A percentile compares a stretch with the other conserved stretches of the same genome.
These are phyloP conservation scores for Penicillium lagena DNA, from an alignment of 495 filamentous ascomycete genomes.

Conservation along the genomic window DNA sequence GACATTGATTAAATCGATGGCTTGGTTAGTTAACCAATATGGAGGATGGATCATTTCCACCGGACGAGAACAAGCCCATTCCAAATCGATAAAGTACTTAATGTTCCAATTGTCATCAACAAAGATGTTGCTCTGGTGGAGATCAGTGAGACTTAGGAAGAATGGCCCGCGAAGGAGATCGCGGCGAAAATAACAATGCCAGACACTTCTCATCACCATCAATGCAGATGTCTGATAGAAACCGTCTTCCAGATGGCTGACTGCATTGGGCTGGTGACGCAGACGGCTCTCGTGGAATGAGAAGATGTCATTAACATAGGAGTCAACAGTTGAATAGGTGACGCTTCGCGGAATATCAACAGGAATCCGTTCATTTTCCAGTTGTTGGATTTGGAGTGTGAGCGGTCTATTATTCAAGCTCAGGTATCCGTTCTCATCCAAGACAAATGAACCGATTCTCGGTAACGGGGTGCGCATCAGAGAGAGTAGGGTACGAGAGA, in stretches of 20 bases:
- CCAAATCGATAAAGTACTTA: conserved; percentile 19
- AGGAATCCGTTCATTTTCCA: conserved; percentile 25
- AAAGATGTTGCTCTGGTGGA: conserved; percentile 24
- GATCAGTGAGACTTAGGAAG: conserved; percentile 15
- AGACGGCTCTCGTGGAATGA: conserved; percentile 18
- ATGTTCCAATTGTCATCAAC: conserved; percentile 18
- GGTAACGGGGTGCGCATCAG: conserved; percentile 20
- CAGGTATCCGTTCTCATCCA: conserved; percentile 18
- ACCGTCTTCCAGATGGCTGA: conserved; percentile 12
- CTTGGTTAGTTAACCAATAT: conserved; percentile 16
- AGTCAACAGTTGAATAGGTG: conserved; percentile 13
- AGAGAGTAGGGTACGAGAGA: conserved; percentile 23
- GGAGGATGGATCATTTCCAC: conserved; percentile 19
- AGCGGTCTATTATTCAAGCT: conserved; percentile 28
- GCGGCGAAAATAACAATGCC: conserved; percentile 12
- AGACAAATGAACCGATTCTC: conserved; percentile 29
- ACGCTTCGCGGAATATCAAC: conserved; percentile 14
- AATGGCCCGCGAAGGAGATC: conserved; percentile 17
- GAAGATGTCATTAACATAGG: conserved; percentile 17
- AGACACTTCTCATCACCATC: conserved; percentile 16
- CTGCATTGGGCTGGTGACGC: conserved; percentile 19
- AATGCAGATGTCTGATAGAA: conserved; percentile 17
- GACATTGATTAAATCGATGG: conserved; percentile 11
- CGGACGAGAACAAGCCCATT: conserved; percentile 23
- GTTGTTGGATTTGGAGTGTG: conserved; percentile 9